A percentile compares a stretch with the other conserved stretches of the same genome.
phyloP scores from a whole-genome alignment of 129 eudicot genomes.

The Lonicera japonica region DNA sequence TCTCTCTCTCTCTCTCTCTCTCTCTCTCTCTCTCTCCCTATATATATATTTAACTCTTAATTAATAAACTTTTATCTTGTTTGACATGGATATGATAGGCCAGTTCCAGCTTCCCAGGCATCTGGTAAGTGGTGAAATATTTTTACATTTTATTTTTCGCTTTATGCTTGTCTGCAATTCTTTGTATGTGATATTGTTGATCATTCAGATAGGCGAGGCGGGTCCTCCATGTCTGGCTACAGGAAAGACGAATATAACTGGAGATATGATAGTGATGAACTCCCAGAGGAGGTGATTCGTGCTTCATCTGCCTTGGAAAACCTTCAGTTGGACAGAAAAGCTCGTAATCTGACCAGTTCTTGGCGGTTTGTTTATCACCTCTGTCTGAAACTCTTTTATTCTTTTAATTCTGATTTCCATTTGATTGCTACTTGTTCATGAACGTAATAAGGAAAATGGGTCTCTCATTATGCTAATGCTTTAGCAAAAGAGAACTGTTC shows the following conservation, averaged over 20 bases:
- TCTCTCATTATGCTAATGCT: too few species aligned
- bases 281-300: constrained; percentile 57
- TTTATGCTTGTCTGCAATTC: neutral
- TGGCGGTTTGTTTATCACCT: constrained; percentile 60
- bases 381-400: neutral
- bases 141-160: neutral
- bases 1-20: too few species aligned
- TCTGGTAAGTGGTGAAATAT: constrained; percentile 59
- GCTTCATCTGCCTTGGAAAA: constrained; percentile 83
- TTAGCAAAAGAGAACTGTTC: too few species aligned
- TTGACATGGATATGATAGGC: constrained; percentile 38
- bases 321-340: constrained; percentile 86
- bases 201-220: constrained; percentile 65
- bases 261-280: constrained; percentile 77
- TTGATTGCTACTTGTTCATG: too few species aligned
- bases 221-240: constrained; percentile 67
- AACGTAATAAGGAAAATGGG: neutral
- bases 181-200: constrained; percentile 5
- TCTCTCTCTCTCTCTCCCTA: neutral
- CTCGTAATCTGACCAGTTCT: constrained; percentile 69
- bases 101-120: constrained; percentile 54
- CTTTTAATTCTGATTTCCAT: neutral
- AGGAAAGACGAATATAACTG: constrained; percentile 78
- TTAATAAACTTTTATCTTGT: constrained; percentile 14
- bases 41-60: neutral